Evolutionary conservation across 176 grass and related monocot genomes (phyloP), one percentile per base, ranked within the genome.

Genomic region (Avena eriantha): DNA sequence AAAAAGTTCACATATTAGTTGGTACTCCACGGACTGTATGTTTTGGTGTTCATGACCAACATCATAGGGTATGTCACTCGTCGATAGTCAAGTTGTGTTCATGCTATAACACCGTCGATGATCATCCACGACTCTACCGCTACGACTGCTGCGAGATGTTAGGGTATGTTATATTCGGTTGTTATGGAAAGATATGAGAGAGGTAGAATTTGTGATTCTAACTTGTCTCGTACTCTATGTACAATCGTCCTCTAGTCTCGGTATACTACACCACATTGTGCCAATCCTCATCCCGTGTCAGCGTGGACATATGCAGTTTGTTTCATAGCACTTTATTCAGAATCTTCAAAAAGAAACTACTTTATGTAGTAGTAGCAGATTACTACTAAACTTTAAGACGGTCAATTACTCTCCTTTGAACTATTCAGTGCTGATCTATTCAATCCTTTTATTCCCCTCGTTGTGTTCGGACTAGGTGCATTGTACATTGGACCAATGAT

Each of bases 401-500:
- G 39, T 3, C 43, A 78, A 5, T 69, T 65, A 59, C 51, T 50
- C 31, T 83, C 3, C 2, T 1, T 69, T 12, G 11, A 72, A 69
- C 18, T n/a, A 39, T 66, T 50, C 36, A 36, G 35, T 39, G n/a
- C 29, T 73, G 24, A 46, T 69, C 51, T 21, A 78, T 80, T 34
- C 66, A 82, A 18, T 35, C 19, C 49, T 54, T 21, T 19, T 21
- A 11, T 69, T 48, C 36, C 13, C 8, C 17, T 45, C 17, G 23
- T 23, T 51, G 55, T 31, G 16, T 17, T 35, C 3, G 88, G 46
- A 86, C 31, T 68, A 35, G 29, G 65, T 51, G 18, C 71, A 77
- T 41, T 78, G n/a, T 69, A 22, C 88, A 61, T 33, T 82, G 63
- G 71, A 86, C 41, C 71, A 69, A 59, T 72, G 19, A 68, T 83